phyloP scores from a whole-genome alignment of 148 eudicot species.

The Amaranthus hypochondriacus region DNA sequence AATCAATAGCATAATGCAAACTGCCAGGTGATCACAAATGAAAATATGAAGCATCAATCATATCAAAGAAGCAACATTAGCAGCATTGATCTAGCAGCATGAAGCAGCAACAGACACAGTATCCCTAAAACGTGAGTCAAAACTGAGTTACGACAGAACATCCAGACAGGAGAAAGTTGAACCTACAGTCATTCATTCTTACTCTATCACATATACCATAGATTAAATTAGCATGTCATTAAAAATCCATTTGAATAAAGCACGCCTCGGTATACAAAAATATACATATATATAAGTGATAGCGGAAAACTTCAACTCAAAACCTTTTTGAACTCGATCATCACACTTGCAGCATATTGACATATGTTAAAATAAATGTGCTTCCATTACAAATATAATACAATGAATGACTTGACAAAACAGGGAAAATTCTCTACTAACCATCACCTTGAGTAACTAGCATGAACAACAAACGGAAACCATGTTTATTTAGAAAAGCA shows the following conservation, averaged over 20 bases:
- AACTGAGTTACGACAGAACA: too few species aligned
- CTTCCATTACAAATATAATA: background rate
- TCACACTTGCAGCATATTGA: background rate
- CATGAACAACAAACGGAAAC: background rate
- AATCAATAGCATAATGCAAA: background rate
- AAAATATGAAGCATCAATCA: background rate
- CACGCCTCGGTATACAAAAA: background rate
- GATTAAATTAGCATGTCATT: background rate
- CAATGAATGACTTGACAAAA: background rate
- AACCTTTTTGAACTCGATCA: background rate
- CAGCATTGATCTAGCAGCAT: background rate
- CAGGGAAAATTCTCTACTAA: background rate
- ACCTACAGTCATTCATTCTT: too few species aligned
- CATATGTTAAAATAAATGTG: background rate
- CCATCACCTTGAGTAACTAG: background rate
- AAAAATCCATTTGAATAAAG: background rate
- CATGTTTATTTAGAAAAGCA: background rate
- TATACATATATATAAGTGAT: background rate
- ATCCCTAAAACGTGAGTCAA: too few species aligned
- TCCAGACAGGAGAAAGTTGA: too few species aligned
- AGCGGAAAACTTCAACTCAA: background rate
- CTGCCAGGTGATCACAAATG: slow-evolving; percentile 3
- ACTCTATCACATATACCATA: too few species aligned
- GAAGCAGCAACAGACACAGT: background rate
- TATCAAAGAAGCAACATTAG: too few species aligned